Evolutionary conservation across 1,284 basidiomycete species (phyloP).

Genomic region (Leccinum griseonigrum): DNA sequence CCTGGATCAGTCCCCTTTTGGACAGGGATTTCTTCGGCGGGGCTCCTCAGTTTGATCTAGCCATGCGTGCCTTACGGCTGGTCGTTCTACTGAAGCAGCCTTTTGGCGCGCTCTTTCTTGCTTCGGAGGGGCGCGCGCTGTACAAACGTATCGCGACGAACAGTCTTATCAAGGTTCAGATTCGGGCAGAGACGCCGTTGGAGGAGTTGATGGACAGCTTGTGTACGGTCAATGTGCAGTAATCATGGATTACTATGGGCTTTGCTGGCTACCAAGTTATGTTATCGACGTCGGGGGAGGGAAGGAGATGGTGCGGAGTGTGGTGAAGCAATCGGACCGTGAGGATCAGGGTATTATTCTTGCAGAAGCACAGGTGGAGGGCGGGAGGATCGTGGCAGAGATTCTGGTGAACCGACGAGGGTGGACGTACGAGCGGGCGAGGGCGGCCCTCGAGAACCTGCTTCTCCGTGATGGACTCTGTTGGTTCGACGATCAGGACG

Average conservation of each 20-base stretch:
- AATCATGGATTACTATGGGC: neutral
- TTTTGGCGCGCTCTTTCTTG: too few relatives aligned
- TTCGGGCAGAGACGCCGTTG: neutral
- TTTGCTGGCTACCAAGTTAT: too few relatives aligned
- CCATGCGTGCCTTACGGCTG: too few relatives aligned
- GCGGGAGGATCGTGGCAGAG: slow-evolving; percentile 64
- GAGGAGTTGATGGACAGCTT: neutral
- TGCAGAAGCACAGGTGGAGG: slow-evolving; percentile 27
- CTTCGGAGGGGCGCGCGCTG: too few relatives aligned
- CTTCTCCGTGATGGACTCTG: slow-evolving; percentile 87
- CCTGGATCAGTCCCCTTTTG: too few relatives aligned
- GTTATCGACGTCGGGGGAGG: too few relatives aligned
- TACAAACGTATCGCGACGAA: neutral
- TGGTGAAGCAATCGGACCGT: too few relatives aligned
- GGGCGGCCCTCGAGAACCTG: slow-evolving; percentile 85
- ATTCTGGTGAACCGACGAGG: slow-evolving; percentile 57
- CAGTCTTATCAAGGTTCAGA: neutral
- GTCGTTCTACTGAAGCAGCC: too few relatives aligned
- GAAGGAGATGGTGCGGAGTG: too few relatives aligned
- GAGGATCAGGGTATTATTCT: too few relatives aligned
- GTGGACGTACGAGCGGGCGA: slow-evolving; percentile 79
- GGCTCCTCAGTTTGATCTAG: too few relatives aligned
- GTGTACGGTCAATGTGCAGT: neutral
- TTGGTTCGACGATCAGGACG: slow-evolving; percentile 91
- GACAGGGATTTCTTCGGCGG: too few relatives aligned